Conservation (phyloP, 2,329 filamentous ascomycete genomes). For the Anthostomella pinea region DNA sequence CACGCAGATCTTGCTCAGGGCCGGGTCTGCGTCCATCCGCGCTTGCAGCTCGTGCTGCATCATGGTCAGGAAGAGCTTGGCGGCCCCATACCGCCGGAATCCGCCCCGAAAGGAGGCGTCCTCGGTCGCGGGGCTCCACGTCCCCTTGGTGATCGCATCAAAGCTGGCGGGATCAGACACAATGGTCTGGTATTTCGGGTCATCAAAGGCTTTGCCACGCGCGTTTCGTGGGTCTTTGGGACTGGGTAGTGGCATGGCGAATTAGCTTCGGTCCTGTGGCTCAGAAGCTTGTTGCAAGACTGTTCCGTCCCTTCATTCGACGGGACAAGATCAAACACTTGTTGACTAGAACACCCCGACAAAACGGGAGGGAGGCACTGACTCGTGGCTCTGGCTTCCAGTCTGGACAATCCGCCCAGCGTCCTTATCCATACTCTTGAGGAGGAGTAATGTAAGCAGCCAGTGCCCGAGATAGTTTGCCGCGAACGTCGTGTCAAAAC, state of each 20-base stretch:
- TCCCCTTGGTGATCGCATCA: slow-evolving; percentile 22
- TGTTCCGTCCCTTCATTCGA: too few relatives aligned
- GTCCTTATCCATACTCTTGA: slow-evolving; percentile 23
- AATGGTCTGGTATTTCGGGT: slow-evolving; percentile 17
- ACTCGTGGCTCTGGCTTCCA: slow-evolving; percentile 32
- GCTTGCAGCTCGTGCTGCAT: slow-evolving; percentile 29
- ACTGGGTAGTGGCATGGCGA: not conserved
- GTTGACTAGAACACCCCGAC: not conserved
- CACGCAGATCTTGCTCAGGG: slow-evolving; percentile 18
- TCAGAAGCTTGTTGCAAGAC: too few relatives aligned
- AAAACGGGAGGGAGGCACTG: slow-evolving; percentile 9
- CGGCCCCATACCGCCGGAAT: slow-evolving; percentile 26
- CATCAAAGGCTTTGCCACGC: slow-evolving; percentile 2
- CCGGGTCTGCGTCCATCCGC: slow-evolving; percentile 15
- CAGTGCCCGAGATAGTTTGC: slow-evolving; percentile 28
- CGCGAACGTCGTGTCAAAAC: slow-evolving; percentile 23
- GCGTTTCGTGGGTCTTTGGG: slow-evolving; percentile 9
- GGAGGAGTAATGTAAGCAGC: slow-evolving; percentile 21
- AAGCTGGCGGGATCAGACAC: slow-evolving; percentile 13
- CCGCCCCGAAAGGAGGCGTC: slow-evolving; percentile 23
- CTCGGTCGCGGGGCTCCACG: slow-evolving; percentile 20
- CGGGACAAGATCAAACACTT: too few relatives aligned
- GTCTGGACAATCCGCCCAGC: slow-evolving; percentile 18
- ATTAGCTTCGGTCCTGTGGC: not conserved
- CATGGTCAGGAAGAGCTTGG: slow-evolving; percentile 28